Base-by-base conservation (phyloP, 2,329 filamentous ascomycete species). In the Rhexocercosporidium sp. region DNA sequence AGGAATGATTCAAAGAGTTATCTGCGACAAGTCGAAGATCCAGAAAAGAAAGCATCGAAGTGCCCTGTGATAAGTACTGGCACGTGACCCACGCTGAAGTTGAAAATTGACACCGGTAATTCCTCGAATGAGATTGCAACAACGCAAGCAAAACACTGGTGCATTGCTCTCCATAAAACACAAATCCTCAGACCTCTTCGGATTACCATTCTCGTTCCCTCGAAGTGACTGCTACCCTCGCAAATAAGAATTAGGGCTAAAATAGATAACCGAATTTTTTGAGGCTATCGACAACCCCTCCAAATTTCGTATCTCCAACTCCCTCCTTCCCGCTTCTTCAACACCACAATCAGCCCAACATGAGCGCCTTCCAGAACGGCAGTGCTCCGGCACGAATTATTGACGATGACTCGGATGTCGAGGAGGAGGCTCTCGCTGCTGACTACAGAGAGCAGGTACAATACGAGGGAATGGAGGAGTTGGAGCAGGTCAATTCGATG, bases 391-490 rank as follows among this genome's bases (percentile, higher is more conserved):
- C 84, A 77, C 86, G 88, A 80, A 82, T 85, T 73, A 81, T 88
- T 67, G 89, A 89, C 76, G 92, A 95, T 81, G 94, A 96, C 79
- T 97, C 93, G 78, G 96, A 98, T 80, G 92, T 93, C 73, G 94
- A 97, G 83, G 95, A 98, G 86, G 96, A 98, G 83, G 92, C 92
- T 76, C 88, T 99, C 74, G 96, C 94, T 76, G 93, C 94, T 82
- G 94, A 98, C 83, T 97, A 97, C 87, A 91, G 90, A 79, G 93
- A 97, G 84, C 95, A 97, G 82, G 93, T 97, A 75, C 93, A 96
- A 80, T 97, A 95, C 78, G 93, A 97, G 77, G 94, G 90, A 75
- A 89, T 94, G 82, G 90, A 90, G 71, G 92, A 96, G 74, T 83
- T 96, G 75, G 94, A 95, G 80, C 88, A 89, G 79, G 89, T 89